A percentile compares a stretch with the other conserved stretches of the same genome.
phyloP scores from a whole-genome alignment of 1,284 basidiomycete species.

The Irpex rosettiformis region DNA sequence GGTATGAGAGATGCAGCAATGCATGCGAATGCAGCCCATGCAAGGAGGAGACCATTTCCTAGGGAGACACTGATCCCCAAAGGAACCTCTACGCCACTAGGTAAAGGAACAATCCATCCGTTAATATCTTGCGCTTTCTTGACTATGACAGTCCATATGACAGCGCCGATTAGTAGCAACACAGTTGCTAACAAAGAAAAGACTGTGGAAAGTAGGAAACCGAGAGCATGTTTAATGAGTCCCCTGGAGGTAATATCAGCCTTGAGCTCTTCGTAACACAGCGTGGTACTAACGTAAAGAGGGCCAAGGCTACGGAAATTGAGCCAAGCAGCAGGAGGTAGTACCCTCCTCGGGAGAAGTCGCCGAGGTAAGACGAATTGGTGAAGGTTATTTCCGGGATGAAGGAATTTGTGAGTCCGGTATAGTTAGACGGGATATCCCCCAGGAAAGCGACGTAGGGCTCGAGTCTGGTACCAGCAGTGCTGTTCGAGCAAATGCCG shows the following conservation, averaged over 20 bases:
- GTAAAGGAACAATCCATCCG: constrained; percentile 38
- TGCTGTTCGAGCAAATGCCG: constrained; percentile 64
- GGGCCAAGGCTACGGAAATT: constrained; percentile 58
- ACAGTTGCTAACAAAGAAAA: constrained; percentile 59
- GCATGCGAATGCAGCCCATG: constrained; percentile 70
- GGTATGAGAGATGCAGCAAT: constrained; percentile 62
- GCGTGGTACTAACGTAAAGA: constrained; percentile 50
- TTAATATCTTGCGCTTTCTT: constrained; percentile 63
- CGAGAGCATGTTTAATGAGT: constrained; percentile 56
- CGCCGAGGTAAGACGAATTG: constrained; percentile 59
- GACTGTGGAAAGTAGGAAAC: constrained; percentile 65
- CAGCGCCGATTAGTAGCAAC: constrained; percentile 63
- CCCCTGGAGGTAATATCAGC: constrained; percentile 43
- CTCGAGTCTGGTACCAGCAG: constrained; percentile 53
- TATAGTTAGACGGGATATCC: constrained; percentile 66
- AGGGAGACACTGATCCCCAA: constrained; percentile 59
- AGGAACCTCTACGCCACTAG: constrained; percentile 32
- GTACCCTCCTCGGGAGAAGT: constrained; percentile 65
- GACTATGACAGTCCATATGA: constrained; percentile 75
- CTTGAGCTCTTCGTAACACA: constrained; percentile 6
- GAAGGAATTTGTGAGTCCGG: constrained; percentile 51
- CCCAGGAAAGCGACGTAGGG: constrained; percentile 58
- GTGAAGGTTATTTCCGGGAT: constrained; percentile 53
- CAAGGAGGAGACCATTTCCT: constrained; percentile 60
- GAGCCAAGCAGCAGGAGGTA: constrained; percentile 74